Evolutionary conservation across 306 rosid species (phyloP), one percentile per base, ranked within the genome.

Genomic region (Cucumis hystrix): DNA sequence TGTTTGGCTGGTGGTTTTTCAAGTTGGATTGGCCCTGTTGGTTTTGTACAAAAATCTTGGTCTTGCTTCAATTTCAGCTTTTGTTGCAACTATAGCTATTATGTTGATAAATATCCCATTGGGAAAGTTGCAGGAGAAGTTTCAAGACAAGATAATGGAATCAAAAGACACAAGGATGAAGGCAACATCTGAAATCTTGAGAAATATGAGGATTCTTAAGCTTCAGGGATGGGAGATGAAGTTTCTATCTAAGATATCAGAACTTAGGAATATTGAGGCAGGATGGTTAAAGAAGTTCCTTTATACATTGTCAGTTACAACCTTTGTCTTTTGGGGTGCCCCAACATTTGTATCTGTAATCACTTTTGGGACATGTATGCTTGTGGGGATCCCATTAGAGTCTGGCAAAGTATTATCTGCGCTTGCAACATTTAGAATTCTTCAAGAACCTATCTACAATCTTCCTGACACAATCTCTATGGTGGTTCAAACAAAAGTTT

Each of bases 211-310:
- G 87, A 90, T 88, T 82, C 94, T 93, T 33, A 93, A 93, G 83
- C 86, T 93, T 25, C 98, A 91, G 77, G 96, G 88, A 43, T 93
- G 97, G 98, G 97, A 93, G 76, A 91, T 93, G 87, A 93, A 91
- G 87, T 93, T 91, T 83, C 81, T 93, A 23, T 82, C 96, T 1
- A 93, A 87, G 83, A 83, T 93, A 73, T 33, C 79, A 30, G 84
- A 83, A 40, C 76, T 90, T 15, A 85, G 98, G 84, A 81, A 83
- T 59, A 72, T n/a, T 7, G 96, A 93, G 87, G 79, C 83, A 21
- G 83, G 78, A 16, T 93, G 94, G 94, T 79, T 93, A 39, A 87
- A 85, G 76, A 93, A 87, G 75, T 88, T 66, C 82, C 66, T 90
- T 6, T 78, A 80, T 64, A 82, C 90, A 3, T 2, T 40, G 52